A percentile compares a stretch with the other conserved stretches of the same genome.
Conservation (phyloP, 1,284 basidiomycete species). For the Sphagnurus paluster region DNA sequence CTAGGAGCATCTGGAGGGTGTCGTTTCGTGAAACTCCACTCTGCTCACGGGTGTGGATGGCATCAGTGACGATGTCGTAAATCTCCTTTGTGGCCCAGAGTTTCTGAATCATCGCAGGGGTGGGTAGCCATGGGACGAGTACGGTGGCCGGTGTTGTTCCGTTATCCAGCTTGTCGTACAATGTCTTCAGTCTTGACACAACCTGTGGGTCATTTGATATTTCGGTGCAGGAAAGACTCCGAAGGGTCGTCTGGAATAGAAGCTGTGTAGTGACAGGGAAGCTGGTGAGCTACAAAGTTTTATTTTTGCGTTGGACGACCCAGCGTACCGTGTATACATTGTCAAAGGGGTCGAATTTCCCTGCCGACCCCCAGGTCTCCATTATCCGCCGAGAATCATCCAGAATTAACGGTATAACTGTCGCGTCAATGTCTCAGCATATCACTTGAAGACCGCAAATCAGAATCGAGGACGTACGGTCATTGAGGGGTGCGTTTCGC, state of each 20-base stretch:
- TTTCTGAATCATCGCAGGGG: slow-evolving; percentile 66
- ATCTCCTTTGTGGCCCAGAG: slow-evolving; percentile 69
- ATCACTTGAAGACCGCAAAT: slow-evolving; percentile 1
- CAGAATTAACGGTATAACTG: slow-evolving; percentile 64
- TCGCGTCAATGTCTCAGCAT: slow-evolving; percentile 5
- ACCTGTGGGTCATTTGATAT: slow-evolving; percentile 61
- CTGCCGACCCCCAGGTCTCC: slow-evolving; percentile 60
- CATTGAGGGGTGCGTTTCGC: slow-evolving; percentile 54
- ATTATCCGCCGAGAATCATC: slow-evolving; percentile 60
- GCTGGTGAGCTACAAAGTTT: slow-evolving; percentile 13
- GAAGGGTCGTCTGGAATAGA: slow-evolving; percentile 69
- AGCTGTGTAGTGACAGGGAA: slow-evolving; percentile 40
- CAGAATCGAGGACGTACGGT: slow-evolving; percentile 39
- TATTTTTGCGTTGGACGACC: slow-evolving; percentile 7
- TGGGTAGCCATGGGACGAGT: slow-evolving; percentile 71
- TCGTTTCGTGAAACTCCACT: slow-evolving; percentile 60
- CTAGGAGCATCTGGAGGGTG: slow-evolving; percentile 70
- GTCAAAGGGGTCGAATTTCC: slow-evolving; percentile 68
- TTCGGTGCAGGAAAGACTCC: slow-evolving; percentile 63
- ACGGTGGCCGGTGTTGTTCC: slow-evolving; percentile 71
- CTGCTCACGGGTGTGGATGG: slow-evolving; percentile 53
- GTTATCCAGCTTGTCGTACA: slow-evolving; percentile 66
- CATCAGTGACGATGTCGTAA: slow-evolving; percentile 61
- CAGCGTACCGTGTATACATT: slow-evolving; percentile 63
- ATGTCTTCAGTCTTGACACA: slow-evolving; percentile 56